A percentile compares a stretch with the other conserved stretches of the same genome.
These are phyloP conservation scores for Diplodia corticola DNA, from an alignment of 2,329 filamentous ascomycete genomes.

Conservation along the genomic window DNA sequence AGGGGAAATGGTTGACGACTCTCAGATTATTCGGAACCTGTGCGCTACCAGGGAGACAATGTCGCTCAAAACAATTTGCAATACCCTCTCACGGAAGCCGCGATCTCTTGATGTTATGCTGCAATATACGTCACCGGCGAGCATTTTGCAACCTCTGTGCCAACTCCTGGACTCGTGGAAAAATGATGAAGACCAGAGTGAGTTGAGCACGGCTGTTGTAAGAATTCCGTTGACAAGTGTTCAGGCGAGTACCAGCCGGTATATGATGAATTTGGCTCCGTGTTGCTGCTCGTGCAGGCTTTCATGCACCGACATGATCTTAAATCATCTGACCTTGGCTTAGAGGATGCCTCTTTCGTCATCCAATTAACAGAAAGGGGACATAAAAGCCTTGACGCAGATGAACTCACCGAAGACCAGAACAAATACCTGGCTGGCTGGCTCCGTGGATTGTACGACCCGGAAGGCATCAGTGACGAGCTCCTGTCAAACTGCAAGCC, in stretches of 20 bases:
- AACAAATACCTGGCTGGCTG: conserved; percentile 68
- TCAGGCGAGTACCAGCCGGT: conserved; percentile 76
- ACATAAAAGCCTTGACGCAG: conserved; percentile 57
- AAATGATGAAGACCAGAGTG: conserved; percentile 76
- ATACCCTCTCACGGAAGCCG: conserved; percentile 70
- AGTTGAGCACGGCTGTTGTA: neutral
- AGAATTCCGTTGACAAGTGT: conserved; percentile 23
- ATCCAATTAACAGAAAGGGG: conserved; percentile 64
- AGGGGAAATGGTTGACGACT: conserved; percentile 21
- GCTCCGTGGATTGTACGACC: conserved; percentile 72
- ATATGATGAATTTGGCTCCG: conserved; percentile 81
- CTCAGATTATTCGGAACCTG: conserved; percentile 65
- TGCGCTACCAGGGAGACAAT: conserved; percentile 76
- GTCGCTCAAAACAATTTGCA: conserved; percentile 74
- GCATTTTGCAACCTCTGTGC: conserved; percentile 72
- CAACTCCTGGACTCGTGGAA: conserved; percentile 75
- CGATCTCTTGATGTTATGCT: conserved; percentile 72
- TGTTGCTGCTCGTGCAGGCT: conserved; percentile 71
- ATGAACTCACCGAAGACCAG: conserved; percentile 66
- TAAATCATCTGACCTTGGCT: conserved; percentile 63
- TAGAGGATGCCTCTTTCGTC: conserved; percentile 66
- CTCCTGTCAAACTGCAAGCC: conserved; percentile 79
- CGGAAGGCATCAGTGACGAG: conserved; percentile 74
- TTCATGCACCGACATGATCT: conserved; percentile 76
- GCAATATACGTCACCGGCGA: conserved; percentile 69